phyloP scores from a whole-genome alignment of 257 asterid species.

The Coffea eugenioides region DNA sequence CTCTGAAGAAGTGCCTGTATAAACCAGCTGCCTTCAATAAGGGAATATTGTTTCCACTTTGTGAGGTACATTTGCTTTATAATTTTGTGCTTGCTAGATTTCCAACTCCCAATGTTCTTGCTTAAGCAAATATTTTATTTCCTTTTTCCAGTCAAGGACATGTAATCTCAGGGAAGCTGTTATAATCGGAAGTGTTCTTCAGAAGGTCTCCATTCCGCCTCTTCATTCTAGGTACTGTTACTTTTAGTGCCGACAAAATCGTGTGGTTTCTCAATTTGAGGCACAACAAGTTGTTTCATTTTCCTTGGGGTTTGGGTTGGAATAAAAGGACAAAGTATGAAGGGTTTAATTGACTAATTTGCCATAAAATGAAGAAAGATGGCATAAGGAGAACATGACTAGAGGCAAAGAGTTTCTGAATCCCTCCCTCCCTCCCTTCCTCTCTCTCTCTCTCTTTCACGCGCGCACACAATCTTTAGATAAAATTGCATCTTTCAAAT shows the following conservation, averaged over 20 bases:
- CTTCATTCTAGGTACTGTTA: constrained; percentile 79
- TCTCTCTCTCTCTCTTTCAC: background rate
- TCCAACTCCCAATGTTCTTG: background rate
- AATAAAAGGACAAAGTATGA: background rate
- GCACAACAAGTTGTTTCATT: background rate
- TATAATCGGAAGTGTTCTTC: constrained; percentile 76
- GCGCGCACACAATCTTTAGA: background rate
- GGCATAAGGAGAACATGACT: no score
- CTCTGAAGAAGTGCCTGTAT: constrained; percentile 75
- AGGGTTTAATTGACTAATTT: no score
- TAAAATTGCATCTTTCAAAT: no score
- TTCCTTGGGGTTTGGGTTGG: background rate
- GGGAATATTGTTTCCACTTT: constrained; percentile 78
- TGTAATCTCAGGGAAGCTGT: constrained; percentile 89
- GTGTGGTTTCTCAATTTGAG: background rate
- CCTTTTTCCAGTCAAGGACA: constrained; percentile 64
- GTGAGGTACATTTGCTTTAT: constrained; percentile 54
- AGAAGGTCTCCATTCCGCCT: constrained; percentile 86
- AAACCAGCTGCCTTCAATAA: constrained; percentile 95
- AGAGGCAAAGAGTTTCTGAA: no score
- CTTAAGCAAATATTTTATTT: background rate
- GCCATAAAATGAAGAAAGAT: no score
- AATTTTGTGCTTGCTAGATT: background rate
- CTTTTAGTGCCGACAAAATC: background rate
- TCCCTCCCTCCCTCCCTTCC: no score